Percentiles rank a stretch among this genome's conserved stretches.
Conservation (phyloP, 257 asterid genomes). For the Rhazya stricta region DNA sequence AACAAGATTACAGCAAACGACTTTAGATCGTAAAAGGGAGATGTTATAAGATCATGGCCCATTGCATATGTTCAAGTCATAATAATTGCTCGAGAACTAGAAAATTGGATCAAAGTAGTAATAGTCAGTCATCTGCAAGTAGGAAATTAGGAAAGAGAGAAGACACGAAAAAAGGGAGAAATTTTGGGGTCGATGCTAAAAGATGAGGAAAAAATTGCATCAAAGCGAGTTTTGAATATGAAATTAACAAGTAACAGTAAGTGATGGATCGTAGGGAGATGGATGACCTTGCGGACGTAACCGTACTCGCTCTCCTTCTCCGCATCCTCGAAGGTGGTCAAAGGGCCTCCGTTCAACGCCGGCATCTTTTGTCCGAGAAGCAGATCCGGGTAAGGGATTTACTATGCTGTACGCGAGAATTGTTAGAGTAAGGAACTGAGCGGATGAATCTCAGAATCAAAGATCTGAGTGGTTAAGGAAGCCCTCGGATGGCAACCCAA, state of each 20-base stretch:
- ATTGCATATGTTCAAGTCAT: no score
- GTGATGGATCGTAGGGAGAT: slow-evolving; percentile 8
- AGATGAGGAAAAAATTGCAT: slow-evolving; percentile 1
- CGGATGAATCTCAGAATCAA: not conserved
- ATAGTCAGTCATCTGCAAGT: not conserved
- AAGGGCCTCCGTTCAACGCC: slow-evolving; percentile 60
- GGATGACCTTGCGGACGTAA: slow-evolving; percentile 83
- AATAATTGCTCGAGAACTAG: not conserved
- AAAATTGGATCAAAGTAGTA: not conserved
- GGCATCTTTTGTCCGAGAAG: slow-evolving; percentile 42
- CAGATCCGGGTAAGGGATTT: slow-evolving; percentile 20
- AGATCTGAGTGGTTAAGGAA: not conserved
- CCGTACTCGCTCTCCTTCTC: slow-evolving; percentile 99
- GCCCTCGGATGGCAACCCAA: not conserved
- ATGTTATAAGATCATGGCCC: not conserved
- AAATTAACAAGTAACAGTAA: not conserved
- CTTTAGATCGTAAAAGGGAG: not conserved
- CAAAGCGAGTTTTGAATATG: not conserved
- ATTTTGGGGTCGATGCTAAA: not conserved
- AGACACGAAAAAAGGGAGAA: not conserved
- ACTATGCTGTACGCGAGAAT: not conserved
- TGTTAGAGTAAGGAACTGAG: not conserved
- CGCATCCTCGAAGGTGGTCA: slow-evolving; percentile 97
- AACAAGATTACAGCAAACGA: not conserved
- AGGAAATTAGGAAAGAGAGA: not conserved